A percentile compares a stretch with the other conserved stretches of the same genome.
Evolutionary conservation across 805 yeast species (phyloP).

Genomic region (Myxozyma nipponensis): DNA sequence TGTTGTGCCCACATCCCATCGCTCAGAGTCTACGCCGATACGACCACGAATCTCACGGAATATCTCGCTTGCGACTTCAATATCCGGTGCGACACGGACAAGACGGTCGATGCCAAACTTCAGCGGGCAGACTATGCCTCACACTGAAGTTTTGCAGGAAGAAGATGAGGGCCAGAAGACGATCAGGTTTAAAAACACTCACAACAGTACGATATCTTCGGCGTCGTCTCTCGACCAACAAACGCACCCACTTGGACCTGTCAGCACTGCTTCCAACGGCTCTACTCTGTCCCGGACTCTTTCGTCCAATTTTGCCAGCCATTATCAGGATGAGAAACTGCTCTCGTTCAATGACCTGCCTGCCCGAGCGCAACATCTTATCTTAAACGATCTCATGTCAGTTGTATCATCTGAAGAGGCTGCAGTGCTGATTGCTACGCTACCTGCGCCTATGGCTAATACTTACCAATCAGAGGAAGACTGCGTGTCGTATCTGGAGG

Average conservation of each 20-base stretch:
- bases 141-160: slow-evolving; percentile 34
- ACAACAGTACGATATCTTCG: background rate
- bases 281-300: slow-evolving; percentile 30
- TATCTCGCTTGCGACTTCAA: slow-evolving; percentile 18
- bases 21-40: background rate
- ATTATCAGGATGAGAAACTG: slow-evolving; percentile 25
- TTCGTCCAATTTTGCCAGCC: slow-evolving; percentile 2
- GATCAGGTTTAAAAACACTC: slow-evolving; percentile 17
- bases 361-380: slow-evolving; percentile 83
- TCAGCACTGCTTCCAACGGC: slow-evolving; percentile 10
- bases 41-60: slow-evolving; percentile 15
- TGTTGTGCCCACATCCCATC: background rate
- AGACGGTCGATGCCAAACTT: slow-evolving; percentile 33
- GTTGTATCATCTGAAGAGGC: slow-evolving; percentile 53
- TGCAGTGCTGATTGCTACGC: slow-evolving; percentile 77
- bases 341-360: slow-evolving; percentile 80
- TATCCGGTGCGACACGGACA: slow-evolving; percentile 11
- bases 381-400: slow-evolving; percentile 81
- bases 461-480: slow-evolving; percentile 68
- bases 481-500: slow-evolving; percentile 69
- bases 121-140: slow-evolving; percentile 35
- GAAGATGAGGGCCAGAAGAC: slow-evolving; percentile 29
- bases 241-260: slow-evolving; percentile 13
- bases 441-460: slow-evolving; percentile 84
- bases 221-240: background rate